These are phyloP conservation scores for Saccharomyces hybrid DNA, from an alignment of 1,139 yeast species.

Conservation along the genomic window DNA sequence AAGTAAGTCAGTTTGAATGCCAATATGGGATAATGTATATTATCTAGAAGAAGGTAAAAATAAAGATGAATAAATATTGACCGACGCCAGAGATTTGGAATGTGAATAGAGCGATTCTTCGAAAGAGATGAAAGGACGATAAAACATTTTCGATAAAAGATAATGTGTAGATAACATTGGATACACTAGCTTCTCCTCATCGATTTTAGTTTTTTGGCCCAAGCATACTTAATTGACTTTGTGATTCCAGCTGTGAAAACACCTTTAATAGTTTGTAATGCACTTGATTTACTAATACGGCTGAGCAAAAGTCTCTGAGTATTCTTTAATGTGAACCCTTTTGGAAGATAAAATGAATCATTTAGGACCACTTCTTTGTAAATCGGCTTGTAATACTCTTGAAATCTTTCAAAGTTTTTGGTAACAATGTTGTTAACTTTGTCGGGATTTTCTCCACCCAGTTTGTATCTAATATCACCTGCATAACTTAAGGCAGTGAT, in stretches of 20 bases:
- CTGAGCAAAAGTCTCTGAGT: slow-evolving; percentile 39
- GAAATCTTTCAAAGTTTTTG: slow-evolving; percentile 65
- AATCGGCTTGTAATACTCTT: slow-evolving; percentile 60
- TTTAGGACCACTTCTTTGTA: slow-evolving; percentile 40
- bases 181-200: background rate
- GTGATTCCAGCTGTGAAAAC: slow-evolving; percentile 75
- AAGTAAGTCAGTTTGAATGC: background rate
- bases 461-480: slow-evolving; percentile 83
- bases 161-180: background rate
- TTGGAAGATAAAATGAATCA: slow-evolving; percentile 32
- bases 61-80: background rate
- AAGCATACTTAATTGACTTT: slow-evolving; percentile 67
- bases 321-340: slow-evolving; percentile 33
- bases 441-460: slow-evolving; percentile 89
- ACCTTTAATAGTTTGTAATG: slow-evolving; percentile 76
- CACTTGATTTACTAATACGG: slow-evolving; percentile 63
- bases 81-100: background rate
- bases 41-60: background rate
- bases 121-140: background rate
- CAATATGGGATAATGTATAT: background rate
- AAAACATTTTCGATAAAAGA: background rate
- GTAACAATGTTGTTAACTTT: slow-evolving; percentile 79
- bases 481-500: slow-evolving; percentile 77
- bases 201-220: slow-evolving; percentile 51
- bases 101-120: background rate